These are phyloP conservation scores for Aspergillus japonicus DNA, from an alignment of 2,329 filamentous ascomycete genomes.

Conservation along the genomic window DNA sequence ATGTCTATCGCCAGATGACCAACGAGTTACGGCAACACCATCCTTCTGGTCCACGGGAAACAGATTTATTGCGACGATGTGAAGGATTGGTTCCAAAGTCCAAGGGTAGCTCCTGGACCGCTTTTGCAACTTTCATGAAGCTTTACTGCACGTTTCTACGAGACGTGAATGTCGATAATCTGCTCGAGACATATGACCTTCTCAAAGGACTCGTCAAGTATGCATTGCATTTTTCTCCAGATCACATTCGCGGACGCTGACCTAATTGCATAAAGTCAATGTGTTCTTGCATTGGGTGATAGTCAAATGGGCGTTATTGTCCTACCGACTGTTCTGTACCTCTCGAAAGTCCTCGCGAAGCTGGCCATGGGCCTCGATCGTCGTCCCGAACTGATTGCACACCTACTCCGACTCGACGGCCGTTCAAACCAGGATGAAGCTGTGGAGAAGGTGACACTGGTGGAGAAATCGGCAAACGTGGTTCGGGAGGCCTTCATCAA, in stretches of 20 bases:
- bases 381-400: constrained; percentile 71
- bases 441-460: constrained; percentile 72
- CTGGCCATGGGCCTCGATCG: constrained; percentile 83
- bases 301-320: constrained; percentile 77
- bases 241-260: constrained; percentile 5
- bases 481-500: constrained; percentile 89
- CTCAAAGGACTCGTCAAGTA: constrained; percentile 74
- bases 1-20: constrained; percentile 67
- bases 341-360: constrained; percentile 75
- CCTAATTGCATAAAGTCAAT: constrained; percentile 58
- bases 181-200: constrained; percentile 71
- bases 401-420: constrained; percentile 50
- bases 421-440: constrained; percentile 56
- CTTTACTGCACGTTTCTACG: constrained; percentile 79
- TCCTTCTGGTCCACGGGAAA: constrained; percentile 50
- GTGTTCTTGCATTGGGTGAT: constrained; percentile 77
- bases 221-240: constrained; percentile 32
- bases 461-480: constrained; percentile 83
- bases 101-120: constrained; percentile 70
- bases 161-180: constrained; percentile 73
- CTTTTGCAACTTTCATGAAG: constrained; percentile 75
- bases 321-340: constrained; percentile 76
- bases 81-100: constrained; percentile 62
- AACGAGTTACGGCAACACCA: constrained; percentile 64
- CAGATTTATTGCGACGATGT: constrained; percentile 59